Evolutionary conservation across 495 filamentous ascomycete species (phyloP).

Genomic region (Podospora appendiculata): DNA sequence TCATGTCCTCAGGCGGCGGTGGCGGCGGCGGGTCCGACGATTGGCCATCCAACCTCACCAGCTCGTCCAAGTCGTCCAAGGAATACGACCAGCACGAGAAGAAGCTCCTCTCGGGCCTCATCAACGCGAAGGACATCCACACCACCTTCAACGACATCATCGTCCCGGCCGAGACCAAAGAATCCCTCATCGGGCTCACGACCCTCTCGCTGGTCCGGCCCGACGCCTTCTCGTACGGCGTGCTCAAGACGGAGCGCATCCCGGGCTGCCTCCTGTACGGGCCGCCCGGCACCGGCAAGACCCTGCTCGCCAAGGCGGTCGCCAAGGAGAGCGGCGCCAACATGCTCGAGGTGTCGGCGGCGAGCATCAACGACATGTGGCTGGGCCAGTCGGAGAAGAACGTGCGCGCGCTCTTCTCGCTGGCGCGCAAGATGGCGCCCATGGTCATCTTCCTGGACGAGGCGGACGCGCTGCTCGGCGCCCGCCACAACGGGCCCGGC

Average conservation of each 20-base stretch:
- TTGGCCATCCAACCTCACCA: not conserved
- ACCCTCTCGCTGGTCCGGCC: constrained; percentile 80
- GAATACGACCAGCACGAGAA: constrained; percentile 61
- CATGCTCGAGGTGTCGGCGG: constrained; percentile 50
- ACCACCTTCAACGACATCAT: constrained; percentile 83
- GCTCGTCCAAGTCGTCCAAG: constrained; percentile 4
- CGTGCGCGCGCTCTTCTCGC: constrained; percentile 80
- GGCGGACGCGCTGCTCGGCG: constrained; percentile 83
- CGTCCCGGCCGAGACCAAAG: constrained; percentile 73
- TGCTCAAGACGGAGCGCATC: constrained; percentile 84
- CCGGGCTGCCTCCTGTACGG: constrained; percentile 87
- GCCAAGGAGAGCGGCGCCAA: constrained; percentile 90
- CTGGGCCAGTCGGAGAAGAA: constrained; percentile 97
- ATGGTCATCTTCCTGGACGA: constrained; percentile 97
- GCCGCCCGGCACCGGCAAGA: constrained; percentile 94
- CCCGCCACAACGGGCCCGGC: constrained; percentile 50
- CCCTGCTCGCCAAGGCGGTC: constrained; percentile 88
- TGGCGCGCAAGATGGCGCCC: constrained; percentile 88
- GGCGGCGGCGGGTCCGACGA: no score
- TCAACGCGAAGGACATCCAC: constrained; percentile 71
- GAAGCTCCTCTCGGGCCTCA: constrained; percentile 70
- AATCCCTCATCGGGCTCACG: constrained; percentile 82
- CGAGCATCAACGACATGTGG: constrained; percentile 88
- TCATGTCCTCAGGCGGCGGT: not conserved
- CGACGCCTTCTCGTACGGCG: constrained; percentile 93